Evolutionary conservation across 345 rosid genomes (phyloP).

Genomic region (Odontarrhena argentea): DNA sequence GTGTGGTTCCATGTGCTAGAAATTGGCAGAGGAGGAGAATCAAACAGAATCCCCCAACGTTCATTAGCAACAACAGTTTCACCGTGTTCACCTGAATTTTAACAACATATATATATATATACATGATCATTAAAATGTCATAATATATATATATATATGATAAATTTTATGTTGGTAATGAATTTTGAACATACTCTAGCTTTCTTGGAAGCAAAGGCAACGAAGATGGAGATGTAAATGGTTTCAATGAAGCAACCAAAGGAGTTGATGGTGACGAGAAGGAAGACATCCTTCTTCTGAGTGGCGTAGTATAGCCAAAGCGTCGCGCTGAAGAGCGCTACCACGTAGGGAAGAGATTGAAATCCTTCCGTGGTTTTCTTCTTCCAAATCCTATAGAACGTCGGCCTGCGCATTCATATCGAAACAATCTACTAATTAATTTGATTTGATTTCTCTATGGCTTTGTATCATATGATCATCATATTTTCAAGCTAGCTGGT

Average conservation of each 20-base stretch:
- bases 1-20: constrained; percentile 45
- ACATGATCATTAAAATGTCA: not conserved
- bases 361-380: constrained; percentile 81
- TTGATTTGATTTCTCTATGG: not conserved
- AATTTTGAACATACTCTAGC: constrained; percentile 48
- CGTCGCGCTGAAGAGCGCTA: constrained; percentile 69
- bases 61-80: constrained; percentile 52
- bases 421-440: not conserved
- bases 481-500: constrained; percentile 1
- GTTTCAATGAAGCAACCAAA: constrained; percentile 67
- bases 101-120: not conserved
- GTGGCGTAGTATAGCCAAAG: constrained; percentile 68
- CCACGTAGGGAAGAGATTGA: constrained; percentile 66
- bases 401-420: constrained; percentile 51
- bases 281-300: constrained; percentile 54
- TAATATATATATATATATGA: not conserved
- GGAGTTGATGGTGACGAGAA: constrained; percentile 69
- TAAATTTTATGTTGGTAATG: not conserved
- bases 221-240: constrained; percentile 56
- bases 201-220: constrained; percentile 55
- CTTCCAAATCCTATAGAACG: constrained; percentile 61
- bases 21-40: constrained; percentile 53
- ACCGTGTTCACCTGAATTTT: constrained; percentile 51
- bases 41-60: constrained; percentile 52
- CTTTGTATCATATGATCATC: constrained; percentile 2